phyloP scores from a whole-genome alignment of 768 basidiomycete species.

The Phlegmacium glaucopus region DNA sequence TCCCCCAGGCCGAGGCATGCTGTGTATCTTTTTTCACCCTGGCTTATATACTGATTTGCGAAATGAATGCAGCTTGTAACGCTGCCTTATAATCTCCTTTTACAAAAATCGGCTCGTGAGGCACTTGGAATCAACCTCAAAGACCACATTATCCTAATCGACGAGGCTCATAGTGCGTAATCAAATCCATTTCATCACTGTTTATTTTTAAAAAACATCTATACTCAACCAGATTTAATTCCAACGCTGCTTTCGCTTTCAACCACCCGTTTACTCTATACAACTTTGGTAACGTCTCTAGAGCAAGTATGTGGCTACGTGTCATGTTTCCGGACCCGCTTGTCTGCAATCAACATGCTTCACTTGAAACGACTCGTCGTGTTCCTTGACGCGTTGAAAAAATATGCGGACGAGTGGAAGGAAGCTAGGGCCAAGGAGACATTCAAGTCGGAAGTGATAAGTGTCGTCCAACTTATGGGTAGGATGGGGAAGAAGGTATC shows the following conservation, averaged over 20 bases:
- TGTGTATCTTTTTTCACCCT: not conserved
- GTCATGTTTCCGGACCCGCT: slow-evolving; percentile 69
- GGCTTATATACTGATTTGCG: not conserved
- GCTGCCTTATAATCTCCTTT: slow-evolving; percentile 88
- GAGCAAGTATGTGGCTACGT: slow-evolving; percentile 79
- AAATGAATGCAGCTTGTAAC: slow-evolving; percentile 64
- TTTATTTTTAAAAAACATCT: not conserved
- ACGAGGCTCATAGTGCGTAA: slow-evolving; percentile 92
- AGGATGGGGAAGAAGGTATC: slow-evolving; percentile 64
- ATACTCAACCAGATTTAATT: slow-evolving; percentile 66
- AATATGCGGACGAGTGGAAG: slow-evolving; percentile 56
- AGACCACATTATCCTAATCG: slow-evolving; percentile 85
- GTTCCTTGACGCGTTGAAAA: slow-evolving; percentile 68
- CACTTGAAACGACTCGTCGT: slow-evolving; percentile 77
- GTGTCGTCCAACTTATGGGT: slow-evolving; percentile 60
- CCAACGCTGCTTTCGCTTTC: slow-evolving; percentile 87
- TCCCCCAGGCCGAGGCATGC: slow-evolving; percentile 84
- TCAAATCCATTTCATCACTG: not conserved
- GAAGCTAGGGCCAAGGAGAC: slow-evolving; percentile 23
- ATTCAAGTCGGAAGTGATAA: slow-evolving; percentile 57
- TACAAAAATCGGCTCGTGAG: slow-evolving; percentile 81
- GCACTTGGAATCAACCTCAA: slow-evolving; percentile 83
- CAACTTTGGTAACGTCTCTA: slow-evolving; percentile 57
- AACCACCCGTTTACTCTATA: slow-evolving; percentile 58
- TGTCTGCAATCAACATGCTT: slow-evolving; percentile 69